Base-by-base conservation (phyloP, 2,329 filamentous ascomycete species). In the Neofusicoccum sp. region DNA sequence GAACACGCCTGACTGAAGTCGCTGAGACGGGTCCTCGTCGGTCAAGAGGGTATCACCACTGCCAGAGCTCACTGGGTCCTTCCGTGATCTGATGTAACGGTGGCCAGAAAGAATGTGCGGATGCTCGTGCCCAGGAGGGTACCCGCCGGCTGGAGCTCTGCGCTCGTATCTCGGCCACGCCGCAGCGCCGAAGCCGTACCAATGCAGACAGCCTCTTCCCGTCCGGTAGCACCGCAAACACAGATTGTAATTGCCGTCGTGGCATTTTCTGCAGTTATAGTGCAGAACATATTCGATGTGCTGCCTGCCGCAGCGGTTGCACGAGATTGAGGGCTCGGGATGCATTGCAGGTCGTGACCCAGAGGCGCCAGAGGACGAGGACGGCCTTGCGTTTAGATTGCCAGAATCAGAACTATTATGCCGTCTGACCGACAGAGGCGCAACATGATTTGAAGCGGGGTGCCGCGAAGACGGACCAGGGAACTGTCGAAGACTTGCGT, bases 241-340 rank as follows among this genome's bases (percentile, higher is more conserved):
- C 9, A 97, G 80, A 72, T 93, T 89, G 81, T 89, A 96, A 50
- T 85, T 80, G 0, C 91, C 92, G 5, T 83, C 78, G 14, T 85
- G 81, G 74, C 94, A 97, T 56, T 82, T 81, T 2, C 78, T 75
- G 75, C 94, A 98, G 72, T 90, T 90, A 77, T 94, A 96, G 75
- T 97, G 92, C 2, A 97, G 79, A 7, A 92, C 87, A 69, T 96
- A 92, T 73, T 97, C 89, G 41, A 97, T 93, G 65, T 93, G 85
- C 5, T 81, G 71, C 66, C 84, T 89, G 22, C 81, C 78, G 73
- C 94, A 98, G 8, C 85, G 81, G 41, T 87, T 84, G 73, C 94
- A 97, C 7, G 81, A 82, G 56, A 96, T 85, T 1, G 86, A 87
- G 0, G 93, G 92, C 71, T 96, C 92, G 1, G 80, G 75, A 66